Evolutionary conservation across 2,329 filamentous ascomycete genomes (phyloP).

Genomic region (Leptoxyphium fumago): DNA sequence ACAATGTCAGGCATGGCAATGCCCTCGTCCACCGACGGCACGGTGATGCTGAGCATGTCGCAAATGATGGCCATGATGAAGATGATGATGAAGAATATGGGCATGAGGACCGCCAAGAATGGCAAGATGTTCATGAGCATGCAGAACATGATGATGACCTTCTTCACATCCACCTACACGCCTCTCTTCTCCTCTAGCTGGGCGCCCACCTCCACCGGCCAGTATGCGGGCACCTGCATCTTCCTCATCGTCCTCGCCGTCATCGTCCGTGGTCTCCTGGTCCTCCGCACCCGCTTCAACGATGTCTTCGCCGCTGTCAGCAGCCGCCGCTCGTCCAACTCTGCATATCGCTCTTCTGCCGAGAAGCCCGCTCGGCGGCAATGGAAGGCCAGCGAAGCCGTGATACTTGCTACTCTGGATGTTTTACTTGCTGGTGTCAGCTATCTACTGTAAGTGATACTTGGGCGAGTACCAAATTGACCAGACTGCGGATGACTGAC

Average conservation of each 20-base stretch:
- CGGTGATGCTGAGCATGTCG: slow-evolving; percentile 18
- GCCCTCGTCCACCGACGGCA: slow-evolving; percentile 1
- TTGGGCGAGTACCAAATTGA: background rate
- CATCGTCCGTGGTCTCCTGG: slow-evolving; percentile 42
- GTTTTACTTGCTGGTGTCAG: slow-evolving; percentile 57
- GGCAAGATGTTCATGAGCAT: slow-evolving; percentile 16
- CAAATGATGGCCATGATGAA: slow-evolving; percentile 27
- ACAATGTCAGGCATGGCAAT: slow-evolving; percentile 2
- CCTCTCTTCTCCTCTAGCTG: slow-evolving; percentile 53
- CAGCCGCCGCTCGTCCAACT: background rate
- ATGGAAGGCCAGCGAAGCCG: slow-evolving; percentile 67
- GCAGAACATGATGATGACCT: slow-evolving; percentile 39
- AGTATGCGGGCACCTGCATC: slow-evolving; percentile 77
- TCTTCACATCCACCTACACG: slow-evolving; percentile 47
- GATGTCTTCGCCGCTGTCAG: slow-evolving; percentile 1
- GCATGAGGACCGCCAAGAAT: slow-evolving; percentile 1
- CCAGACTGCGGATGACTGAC: no score
- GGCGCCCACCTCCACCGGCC: slow-evolving; percentile 52
- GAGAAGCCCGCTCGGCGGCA: slow-evolving; percentile 32
- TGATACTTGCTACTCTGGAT: slow-evolving; percentile 53
- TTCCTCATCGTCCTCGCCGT: slow-evolving; percentile 67
- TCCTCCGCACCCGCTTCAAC: slow-evolving; percentile 10
- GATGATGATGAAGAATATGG: slow-evolving; percentile 1
- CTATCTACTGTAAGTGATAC: slow-evolving; percentile 60
- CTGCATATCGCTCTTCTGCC: background rate